Base-by-base conservation (phyloP, 1,284 basidiomycete genomes). In the Vanrija sp. region DNA sequence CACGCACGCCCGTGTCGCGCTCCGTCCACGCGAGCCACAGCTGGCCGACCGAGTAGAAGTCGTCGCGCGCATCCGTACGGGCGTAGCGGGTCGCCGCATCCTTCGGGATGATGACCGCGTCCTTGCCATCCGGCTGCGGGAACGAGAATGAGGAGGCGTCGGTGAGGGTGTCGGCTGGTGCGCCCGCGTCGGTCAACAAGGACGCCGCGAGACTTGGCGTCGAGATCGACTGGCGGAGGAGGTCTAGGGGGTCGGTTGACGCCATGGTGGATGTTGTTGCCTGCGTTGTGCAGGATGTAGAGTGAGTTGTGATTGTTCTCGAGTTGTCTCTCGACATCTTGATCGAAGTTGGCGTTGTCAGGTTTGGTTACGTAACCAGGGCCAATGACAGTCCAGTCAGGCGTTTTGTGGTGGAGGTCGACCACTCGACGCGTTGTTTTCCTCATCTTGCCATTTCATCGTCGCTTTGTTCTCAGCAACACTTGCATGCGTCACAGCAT, bases 1-100 rank as follows among this genome's bases (percentile, higher is more conserved):
- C 89, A 22, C 85, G 87, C 35, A 85, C 83, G 1, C 83, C 79
- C 0, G 83, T 82, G 67, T 89, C 87, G 45, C 83, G 80, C 38
- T 87, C 79, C 1, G 84, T 76, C 86, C 86, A 95, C 37, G 86
- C 86, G 15, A 93, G 79, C 65, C 88, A 86, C 6, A 95, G 78
- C 3, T 89, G 87, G 53, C 88, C 87, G 16, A 92, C 72, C 7
- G 85, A 81, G 73, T 88, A 89, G 63, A 88, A 87, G 50, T 88
- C 86, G 16, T 25, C 79, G 14, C 41, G 60, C 78, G 31, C 84
- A 79, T 66, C 85, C 84, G 58, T 82, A 9, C 72, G 67, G 3
- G 71, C 66, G 80, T 75, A 88, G 35, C 91, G 82, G 3, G 91
- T 94, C 15, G 84, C 79, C 2, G 81, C 79, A 5, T 83, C 81